These are phyloP conservation scores for Zygosaccharomyces pseudobailii DNA, from an alignment of 1,139 yeast species.

Conservation along the genomic window DNA sequence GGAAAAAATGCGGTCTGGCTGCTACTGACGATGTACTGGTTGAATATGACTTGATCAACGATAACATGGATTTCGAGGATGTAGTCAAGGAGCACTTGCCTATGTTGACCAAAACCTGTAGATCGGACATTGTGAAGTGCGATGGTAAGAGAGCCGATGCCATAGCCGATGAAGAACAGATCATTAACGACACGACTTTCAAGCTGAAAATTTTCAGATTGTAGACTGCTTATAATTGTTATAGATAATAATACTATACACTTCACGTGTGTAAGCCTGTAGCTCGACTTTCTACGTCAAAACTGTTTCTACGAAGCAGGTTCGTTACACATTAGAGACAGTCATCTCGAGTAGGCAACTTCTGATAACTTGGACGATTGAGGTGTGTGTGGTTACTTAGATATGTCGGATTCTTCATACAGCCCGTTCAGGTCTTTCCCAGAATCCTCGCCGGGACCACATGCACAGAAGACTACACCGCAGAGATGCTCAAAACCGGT, in stretches of 20 bases:
- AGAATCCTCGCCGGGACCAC: conserved; percentile 26
- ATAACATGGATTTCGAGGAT: conserved; percentile 63
- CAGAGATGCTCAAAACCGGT: background rate
- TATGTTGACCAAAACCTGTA: conserved; percentile 71
- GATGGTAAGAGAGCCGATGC: conserved; percentile 41
- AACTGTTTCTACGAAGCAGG: background rate
- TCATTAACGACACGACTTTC: conserved; percentile 80
- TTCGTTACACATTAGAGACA: no score
- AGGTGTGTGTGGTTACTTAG: background rate
- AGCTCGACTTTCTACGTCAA: background rate
- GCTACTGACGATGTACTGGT: conserved; percentile 94
- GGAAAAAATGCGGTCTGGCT: conserved; percentile 93
- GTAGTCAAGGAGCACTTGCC: conserved; percentile 62
- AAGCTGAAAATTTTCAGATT: conserved; percentile 68
- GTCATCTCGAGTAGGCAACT: no score
- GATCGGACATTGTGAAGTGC: conserved; percentile 40
- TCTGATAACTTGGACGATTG: no score
- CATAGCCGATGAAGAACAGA: conserved; percentile 86
- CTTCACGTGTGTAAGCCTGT: conserved; percentile 1
- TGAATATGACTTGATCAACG: conserved; percentile 67
- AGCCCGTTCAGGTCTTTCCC: conserved; percentile 85
- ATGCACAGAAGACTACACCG: background rate
- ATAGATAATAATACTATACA: background rate
- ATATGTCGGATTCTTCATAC: conserved; percentile 42
- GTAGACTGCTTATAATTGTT: conserved; percentile 10